Base-by-base conservation (phyloP, 805 yeast genomes). In the Sugiyamaella smithiae region DNA sequence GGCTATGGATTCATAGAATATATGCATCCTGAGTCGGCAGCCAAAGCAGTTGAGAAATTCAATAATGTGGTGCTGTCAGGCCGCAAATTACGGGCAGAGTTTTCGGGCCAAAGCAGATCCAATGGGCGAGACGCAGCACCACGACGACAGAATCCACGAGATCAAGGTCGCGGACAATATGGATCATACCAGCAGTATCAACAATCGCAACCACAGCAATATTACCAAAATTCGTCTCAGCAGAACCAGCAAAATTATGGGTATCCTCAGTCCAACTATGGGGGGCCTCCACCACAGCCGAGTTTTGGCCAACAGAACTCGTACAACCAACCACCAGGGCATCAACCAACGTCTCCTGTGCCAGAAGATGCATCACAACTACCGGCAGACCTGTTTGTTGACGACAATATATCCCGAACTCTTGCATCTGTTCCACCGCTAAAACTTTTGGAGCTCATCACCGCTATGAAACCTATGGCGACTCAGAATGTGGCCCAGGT, bases 381-480 rank as follows among this genome's bases (percentile, higher is more conserved):
- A 81, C 51, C 69, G 5, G 51, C 57, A 16, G 56, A 61, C 35
- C 66, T 65, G 11, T 51, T 57, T 7, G 62, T 68, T 19, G 63
- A 67, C 32, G 73, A 70, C 24, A 63, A 70, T 2, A 74, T 82
- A 8, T 73, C 84, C 1, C 60, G 59, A 6, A 71, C 82, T 0
- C 67, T 84, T 36, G 67, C 76, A 2, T 66, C 69, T n/a, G 66
- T 80, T 48, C 81, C 80, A 50, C 74, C 71, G 28, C 58, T 67
- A 14, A 70, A 82, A 43, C 70, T 84, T 28, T 58, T 70, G 7
- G 76, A 74, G 31, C 63, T 82, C 23, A 53, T 84, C 14, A 64
- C 66, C 40, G 85, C 83, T 49, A 76, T 85, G 7, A 78, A 80
- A 54, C 66, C 68, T 22, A 79, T 85, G 80, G 67, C 84, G 1